Conservation (phyloP, 1,139 yeast genomes). For the Nadsonia commutata region DNA sequence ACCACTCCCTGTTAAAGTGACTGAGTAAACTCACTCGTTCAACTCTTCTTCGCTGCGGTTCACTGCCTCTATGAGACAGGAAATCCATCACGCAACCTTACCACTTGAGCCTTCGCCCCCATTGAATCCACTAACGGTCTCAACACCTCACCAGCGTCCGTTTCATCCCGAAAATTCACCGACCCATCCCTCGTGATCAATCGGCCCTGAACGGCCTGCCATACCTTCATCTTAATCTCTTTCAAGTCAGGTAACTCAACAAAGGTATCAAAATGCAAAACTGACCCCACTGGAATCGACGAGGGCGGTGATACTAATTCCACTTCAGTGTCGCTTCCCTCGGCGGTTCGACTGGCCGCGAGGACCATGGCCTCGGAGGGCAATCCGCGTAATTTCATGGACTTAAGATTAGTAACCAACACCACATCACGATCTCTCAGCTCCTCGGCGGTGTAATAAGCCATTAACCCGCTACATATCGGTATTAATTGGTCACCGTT, state of each 20-base stretch:
- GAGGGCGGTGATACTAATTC: background rate
- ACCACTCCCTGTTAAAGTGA: no score
- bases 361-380: constrained; percentile 5
- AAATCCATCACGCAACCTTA: no score
- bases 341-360: background rate
- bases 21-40: no score
- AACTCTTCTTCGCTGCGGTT: no score
- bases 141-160: constrained; percentile 2
- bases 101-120: no score
- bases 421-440: constrained; percentile 1
- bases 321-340: background rate
- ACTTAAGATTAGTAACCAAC: constrained; percentile 5
- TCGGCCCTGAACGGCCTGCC: constrained; percentile 10
- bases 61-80: no score
- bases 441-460: constrained; percentile 1
- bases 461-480: constrained; percentile 3
- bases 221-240: constrained; percentile 10
- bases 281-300: background rate
- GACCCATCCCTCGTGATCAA: constrained; percentile 8
- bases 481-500: background rate
- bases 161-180: constrained; percentile 8
- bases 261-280: background rate
- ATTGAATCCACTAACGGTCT: constrained; percentile 4
- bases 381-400: constrained; percentile 5
- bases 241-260: background rate